These are phyloP conservation scores for Solanum bulbocastanum DNA, from an alignment of 257 asterid species.

Conservation along the genomic window DNA sequence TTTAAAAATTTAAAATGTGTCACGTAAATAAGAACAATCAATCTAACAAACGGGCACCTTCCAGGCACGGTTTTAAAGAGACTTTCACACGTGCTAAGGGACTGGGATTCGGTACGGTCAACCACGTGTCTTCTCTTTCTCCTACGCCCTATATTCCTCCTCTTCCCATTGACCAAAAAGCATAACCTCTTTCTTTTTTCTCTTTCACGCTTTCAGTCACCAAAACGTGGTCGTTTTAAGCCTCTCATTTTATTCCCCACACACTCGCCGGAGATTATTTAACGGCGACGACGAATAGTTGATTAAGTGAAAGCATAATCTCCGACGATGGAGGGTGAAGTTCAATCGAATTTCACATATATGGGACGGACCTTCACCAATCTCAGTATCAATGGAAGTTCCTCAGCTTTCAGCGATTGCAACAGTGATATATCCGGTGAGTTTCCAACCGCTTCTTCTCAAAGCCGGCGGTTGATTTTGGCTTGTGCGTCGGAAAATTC, in stretches of 20 bases:
- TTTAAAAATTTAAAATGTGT: no score
- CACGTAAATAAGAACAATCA: no score
- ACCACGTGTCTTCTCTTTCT: slow-evolving; percentile 52
- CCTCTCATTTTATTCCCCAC: neutral
- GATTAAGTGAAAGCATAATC: neutral
- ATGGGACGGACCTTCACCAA: slow-evolving; percentile 57
- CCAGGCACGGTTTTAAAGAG: slow-evolving; percentile 55
- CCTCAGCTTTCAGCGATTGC: slow-evolving; percentile 94
- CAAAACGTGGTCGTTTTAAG: slow-evolving; percentile 31
- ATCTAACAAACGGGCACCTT: slow-evolving; percentile 16
- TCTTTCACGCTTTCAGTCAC: neutral
- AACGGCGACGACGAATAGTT: neutral
- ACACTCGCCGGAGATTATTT: neutral
- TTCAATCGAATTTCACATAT: slow-evolving; percentile 40
- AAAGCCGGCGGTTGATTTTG: slow-evolving; percentile 61
- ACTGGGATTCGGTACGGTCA: slow-evolving; percentile 39
- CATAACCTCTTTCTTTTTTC: neutral
- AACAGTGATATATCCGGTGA: slow-evolving; percentile 96
- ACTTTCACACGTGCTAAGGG: slow-evolving; percentile 55
- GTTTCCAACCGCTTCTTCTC: slow-evolving; percentile 52
- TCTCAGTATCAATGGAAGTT: slow-evolving; percentile 31
- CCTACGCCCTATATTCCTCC: slow-evolving; percentile 16
- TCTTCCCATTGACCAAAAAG: slow-evolving; percentile 1
- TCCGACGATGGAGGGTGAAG: slow-evolving; percentile 50
- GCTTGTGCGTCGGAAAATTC: slow-evolving; percentile 64